Base-by-base conservation (phyloP, 768 basidiomycete genomes). In the Trametes sanguinea region DNA sequence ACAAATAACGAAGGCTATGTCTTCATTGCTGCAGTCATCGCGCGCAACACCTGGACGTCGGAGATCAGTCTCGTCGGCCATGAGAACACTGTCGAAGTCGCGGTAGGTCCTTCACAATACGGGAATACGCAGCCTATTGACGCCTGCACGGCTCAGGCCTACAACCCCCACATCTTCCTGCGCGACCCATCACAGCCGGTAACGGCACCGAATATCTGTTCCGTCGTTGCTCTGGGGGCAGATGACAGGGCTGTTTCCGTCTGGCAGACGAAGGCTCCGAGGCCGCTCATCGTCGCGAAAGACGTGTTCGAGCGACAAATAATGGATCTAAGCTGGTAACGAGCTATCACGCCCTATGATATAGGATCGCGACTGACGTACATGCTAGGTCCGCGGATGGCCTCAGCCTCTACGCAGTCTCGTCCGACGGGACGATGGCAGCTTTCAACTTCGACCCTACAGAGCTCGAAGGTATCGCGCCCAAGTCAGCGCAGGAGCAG, bases 1-100 rank as follows among this genome's bases (percentile, higher is more conserved):
- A 98, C 95, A 54, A 98, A 98, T 73, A 93, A 92, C 68, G 88
- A 89, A 65, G 95, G 95, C 17, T 95, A 94, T 59, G 95, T 98
- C 6, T 99, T 98, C 72, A 96, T 98, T 46, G 97, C 96, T 2
- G 93, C 95, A 6, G 94, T 98, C 27, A 95, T 99, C 64, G 89
- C 91, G 0, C 83, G 95, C 35, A 89, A 87, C 50, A 83, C 88
- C 10, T 98, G 95, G 94, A 88, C 87, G 3, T 89, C 91, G 5
- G 92, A 96, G 64, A 94, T 95, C 51, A 95, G 92, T 63, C 80
- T 99, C 40, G 95, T 99, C 42, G 97, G 97, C 0, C 97, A 99
- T 69, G 94, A 95, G 73, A 96, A 98, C 67, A 97, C 95, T 0
- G 89, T 98, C 14, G 93, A 98, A 77, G 94, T 97, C 56, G 93